Evolutionary conservation across 176 grass and related monocot genomes (phyloP), one percentile per base, ranked within the genome.

Genomic region (Triticum urartu): DNA sequence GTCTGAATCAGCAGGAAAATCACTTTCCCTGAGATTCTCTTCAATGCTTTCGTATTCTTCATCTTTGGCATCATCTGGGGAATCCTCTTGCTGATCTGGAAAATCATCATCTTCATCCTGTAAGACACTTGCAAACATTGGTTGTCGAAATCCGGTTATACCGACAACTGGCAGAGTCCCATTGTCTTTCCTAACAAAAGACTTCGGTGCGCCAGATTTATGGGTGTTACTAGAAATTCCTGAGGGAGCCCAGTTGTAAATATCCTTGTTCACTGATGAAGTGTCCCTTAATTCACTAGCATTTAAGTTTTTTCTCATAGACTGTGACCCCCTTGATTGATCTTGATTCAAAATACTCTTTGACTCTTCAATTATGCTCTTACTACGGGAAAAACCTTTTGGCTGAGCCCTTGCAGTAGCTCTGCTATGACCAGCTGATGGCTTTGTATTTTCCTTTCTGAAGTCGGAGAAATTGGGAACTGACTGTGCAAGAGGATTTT

Each of bases 361-460:
- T 56, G 84, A 87, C 22, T 93, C 92, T 90, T 94, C 97, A 83
- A 81, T 91, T 45, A 89, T 99, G 54, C 97, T 93, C 69, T 93
- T 97, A 88, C 94, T 99, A 59, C 85, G 92, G 42, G 90, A 81
- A 89, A 91, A 90, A 58, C 85, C 81, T 73, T 90, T 96, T 32
- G 75, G 85, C 64, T 94, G 92, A 36, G 48, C 81, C 77, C 90
- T 88, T 79, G 82, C 47, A 72, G 60, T 91, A 43, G 68, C 84
- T 78, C 90, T 95, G 71, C 89, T 90, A 60, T 75, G 76, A 75
- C 80, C 94, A 86, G 78, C 79, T 71, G 90, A 90, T 81, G 91
- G 97, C 54, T 88, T 96, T 72, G 94, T 92, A 89, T 97, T 99
- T 97, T 97, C 97, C 74, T 99, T 99, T 87, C 94, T 86, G 24